These are phyloP conservation scores for Amoeboaphelidium protococcarum DNA, from an alignment of 371 early-diverging fungal genomes.

Conservation along the genomic window DNA sequence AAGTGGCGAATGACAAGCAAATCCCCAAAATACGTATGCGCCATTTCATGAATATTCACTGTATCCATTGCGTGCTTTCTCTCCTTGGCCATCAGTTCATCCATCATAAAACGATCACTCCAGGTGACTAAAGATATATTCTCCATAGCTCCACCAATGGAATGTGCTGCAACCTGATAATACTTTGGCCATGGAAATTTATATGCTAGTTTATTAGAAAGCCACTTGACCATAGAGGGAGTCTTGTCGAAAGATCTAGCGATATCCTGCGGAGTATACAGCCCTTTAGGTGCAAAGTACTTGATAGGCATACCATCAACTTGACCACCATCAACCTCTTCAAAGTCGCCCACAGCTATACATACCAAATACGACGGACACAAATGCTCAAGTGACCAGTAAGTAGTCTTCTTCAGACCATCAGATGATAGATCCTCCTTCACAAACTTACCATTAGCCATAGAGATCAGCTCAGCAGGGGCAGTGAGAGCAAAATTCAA, in stretches of 20 bases:
- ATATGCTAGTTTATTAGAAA: conserved; percentile 17
- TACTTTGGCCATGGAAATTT: conserved; percentile 28
- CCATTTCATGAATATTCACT: conserved; percentile 30
- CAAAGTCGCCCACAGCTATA: conserved; percentile 25
- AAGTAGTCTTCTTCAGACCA: conserved; percentile 12
- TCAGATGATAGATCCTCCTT: conserved; percentile 3
- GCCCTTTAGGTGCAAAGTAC: conserved; percentile 19
- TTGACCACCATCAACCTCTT: conserved; percentile 14
- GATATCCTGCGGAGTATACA: conserved; percentile 12
- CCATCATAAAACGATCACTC: conserved; percentile 8
- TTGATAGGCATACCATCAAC: conserved; percentile 18
- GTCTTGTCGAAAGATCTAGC: conserved; percentile 17
- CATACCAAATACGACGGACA: conserved; percentile 21
- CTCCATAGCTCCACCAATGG: conserved; percentile 25
- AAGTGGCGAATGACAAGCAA: conserved; percentile 24
- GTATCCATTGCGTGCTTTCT: conserved; percentile 6
- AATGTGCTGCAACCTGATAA: conserved; percentile 17
- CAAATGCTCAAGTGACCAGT: conserved; percentile 17
- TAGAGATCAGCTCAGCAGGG: conserved; percentile 11
- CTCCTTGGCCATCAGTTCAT: conserved; percentile 12
- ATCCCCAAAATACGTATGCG: conserved; percentile 31
- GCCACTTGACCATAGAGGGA: conserved; percentile 21
- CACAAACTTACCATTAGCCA: conserved; percentile 20
- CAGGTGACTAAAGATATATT: conserved; percentile 21
- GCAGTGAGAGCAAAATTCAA: conserved; percentile 20